These are phyloP conservation scores for Thielaviopsis euricoi DNA, from an alignment of 2,329 filamentous ascomycete genomes.

Conservation along the genomic window DNA sequence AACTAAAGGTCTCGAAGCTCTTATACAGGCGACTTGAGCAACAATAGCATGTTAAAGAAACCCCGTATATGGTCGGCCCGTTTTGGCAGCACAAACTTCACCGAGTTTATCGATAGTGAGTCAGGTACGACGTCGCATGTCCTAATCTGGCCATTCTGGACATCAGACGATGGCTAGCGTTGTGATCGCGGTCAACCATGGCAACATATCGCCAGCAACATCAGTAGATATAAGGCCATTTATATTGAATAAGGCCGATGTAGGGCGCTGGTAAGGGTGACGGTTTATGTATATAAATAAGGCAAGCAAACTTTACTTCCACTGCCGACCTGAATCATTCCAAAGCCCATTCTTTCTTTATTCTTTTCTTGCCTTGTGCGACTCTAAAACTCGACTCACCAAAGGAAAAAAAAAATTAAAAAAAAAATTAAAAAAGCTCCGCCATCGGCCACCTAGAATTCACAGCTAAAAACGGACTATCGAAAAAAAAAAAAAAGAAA, in stretches of 20 bases:
- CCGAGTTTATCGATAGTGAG: background rate
- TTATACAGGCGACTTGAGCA: background rate
- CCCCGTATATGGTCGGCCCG: background rate
- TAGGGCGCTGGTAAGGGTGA: background rate
- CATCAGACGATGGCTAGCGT: background rate
- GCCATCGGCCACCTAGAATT: conserved; percentile 2
- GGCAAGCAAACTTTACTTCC: no score
- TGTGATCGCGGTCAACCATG: background rate
- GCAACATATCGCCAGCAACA: background rate
- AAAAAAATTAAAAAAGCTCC: no score
- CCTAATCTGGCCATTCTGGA: background rate
- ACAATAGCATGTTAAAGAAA: background rate
- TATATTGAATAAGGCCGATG: background rate
- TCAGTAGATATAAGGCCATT: no score
- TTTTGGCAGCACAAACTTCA: background rate
- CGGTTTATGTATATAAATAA: no score
- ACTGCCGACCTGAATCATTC: no score
- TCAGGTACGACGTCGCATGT: background rate
- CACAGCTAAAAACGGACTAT: background rate
- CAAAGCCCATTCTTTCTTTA: no score
- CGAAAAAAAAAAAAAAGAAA: background rate
- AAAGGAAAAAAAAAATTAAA: no score
- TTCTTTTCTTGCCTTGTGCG: no score
- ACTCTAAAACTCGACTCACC: no score
- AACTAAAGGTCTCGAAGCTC: background rate